A percentile compares a stretch with the other conserved stretches of the same genome.
Evolutionary conservation across 257 asterid genomes (phyloP).

Genomic region (Fraxinus quadrangulata): DNA sequence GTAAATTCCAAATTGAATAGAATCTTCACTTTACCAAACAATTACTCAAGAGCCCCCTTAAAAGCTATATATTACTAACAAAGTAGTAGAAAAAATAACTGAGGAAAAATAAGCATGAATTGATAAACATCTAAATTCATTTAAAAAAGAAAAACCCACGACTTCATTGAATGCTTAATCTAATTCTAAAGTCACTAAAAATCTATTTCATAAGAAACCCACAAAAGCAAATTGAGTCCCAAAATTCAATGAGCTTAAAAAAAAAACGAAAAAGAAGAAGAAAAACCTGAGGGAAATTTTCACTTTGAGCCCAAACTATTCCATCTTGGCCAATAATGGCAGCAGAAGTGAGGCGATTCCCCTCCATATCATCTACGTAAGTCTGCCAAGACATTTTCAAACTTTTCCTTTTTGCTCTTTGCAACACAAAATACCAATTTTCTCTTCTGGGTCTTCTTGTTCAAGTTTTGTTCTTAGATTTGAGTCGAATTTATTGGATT

Average conservation of each 20-base stretch:
- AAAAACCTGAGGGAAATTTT: neutral
- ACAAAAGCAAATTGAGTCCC: neutral
- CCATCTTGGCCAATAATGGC: conserved; percentile 7
- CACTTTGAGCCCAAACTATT: neutral
- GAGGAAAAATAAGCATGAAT: neutral
- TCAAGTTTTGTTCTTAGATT: neutral
- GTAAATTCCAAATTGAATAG: neutral
- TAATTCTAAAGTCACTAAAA: neutral
- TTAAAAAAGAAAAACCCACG: neutral
- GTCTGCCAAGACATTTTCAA: conserved; percentile 9
- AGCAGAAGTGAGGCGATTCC: conserved; percentile 3
- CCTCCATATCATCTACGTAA: neutral
- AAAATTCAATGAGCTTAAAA: neutral
- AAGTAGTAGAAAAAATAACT: neutral
- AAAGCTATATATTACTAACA: neutral
- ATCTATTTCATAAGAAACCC: neutral
- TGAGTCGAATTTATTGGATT: neutral
- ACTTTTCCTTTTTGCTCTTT: neutral
- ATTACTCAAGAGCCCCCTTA: neutral
- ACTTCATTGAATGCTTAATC: neutral
- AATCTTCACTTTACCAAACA: neutral
- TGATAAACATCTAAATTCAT: neutral
- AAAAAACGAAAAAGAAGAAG: neutral
- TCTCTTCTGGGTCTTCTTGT: neutral
- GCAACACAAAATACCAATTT: neutral